Conservation (phyloP, 495 filamentous ascomycete genomes). For the Talaromyces borbonicus region DNA sequence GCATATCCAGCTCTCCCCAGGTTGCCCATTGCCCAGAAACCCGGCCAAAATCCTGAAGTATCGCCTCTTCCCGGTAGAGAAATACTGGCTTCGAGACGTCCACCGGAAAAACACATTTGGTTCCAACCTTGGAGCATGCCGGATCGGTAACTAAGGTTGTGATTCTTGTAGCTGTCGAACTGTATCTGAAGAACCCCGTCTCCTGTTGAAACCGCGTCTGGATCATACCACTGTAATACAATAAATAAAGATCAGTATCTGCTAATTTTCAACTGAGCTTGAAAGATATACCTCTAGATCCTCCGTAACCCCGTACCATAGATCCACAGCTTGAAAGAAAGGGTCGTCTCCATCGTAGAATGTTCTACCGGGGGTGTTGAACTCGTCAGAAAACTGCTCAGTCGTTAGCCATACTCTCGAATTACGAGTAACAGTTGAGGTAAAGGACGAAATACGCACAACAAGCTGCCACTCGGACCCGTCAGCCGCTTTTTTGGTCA, state of each 20-base stretch:
- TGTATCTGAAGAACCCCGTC: conserved; percentile 58
- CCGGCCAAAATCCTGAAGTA: conserved; percentile 66
- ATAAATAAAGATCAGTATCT: not conserved
- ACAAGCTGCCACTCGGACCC: conserved; percentile 58
- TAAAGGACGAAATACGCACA: conserved; percentile 26
- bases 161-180: conserved; percentile 59
- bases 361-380: conserved; percentile 58
- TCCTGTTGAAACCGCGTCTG: conserved; percentile 60
- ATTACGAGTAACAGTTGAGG: conserved; percentile 3
- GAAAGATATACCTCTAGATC: conserved; percentile 50
- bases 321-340: conserved; percentile 57
- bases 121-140: conserved; percentile 84
- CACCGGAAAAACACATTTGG: conserved; percentile 68
- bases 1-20: conserved; percentile 61
- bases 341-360: conserved; percentile 71
- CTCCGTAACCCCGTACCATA: conserved; percentile 75
- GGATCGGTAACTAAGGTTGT: conserved; percentile 60
- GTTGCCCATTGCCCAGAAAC: conserved; percentile 76
- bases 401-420: conserved; percentile 16
- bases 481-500: conserved; percentile 44
- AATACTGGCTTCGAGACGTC: conserved; percentile 65
- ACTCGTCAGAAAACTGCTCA: conserved; percentile 67
- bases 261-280: no score
- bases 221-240: conserved; percentile 69
- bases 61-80: conserved; percentile 65